These are phyloP conservation scores for Tricholoma sp. DNA, from an alignment of 768 basidiomycete species.

Conservation along the genomic window DNA sequence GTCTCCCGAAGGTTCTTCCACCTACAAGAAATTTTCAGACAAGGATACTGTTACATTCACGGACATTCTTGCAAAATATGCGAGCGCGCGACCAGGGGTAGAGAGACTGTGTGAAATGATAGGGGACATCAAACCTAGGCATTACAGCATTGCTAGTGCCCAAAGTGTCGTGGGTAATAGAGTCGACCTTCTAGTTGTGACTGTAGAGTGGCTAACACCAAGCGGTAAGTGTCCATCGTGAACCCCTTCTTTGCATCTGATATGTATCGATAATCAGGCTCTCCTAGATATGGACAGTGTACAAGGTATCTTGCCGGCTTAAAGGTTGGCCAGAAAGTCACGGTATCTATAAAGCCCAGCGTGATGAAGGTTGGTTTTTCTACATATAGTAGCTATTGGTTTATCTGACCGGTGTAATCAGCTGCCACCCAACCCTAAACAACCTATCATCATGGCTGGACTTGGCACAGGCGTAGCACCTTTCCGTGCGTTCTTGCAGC, in stretches of 20 bases:
- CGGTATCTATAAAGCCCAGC: constrained; percentile 96
- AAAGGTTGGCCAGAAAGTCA: constrained; percentile 85
- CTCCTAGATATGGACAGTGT: constrained; percentile 85
- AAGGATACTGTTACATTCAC: constrained; percentile 94
- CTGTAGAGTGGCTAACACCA: constrained; percentile 90
- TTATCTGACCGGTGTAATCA: constrained; percentile 20
- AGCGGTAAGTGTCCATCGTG: constrained; percentile 47
- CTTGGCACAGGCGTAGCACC: constrained; percentile 98
- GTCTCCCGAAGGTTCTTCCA: constrained; percentile 82
- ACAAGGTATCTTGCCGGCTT: constrained; percentile 90
- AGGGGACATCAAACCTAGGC: constrained; percentile 94
- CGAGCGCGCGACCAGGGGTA: constrained; percentile 75
- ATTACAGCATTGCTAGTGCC: constrained; percentile 96
- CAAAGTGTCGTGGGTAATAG: constrained; percentile 94
- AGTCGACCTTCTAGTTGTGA: constrained; percentile 93
- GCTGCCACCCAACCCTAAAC: constrained; percentile 78
- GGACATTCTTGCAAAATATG: constrained; percentile 74
- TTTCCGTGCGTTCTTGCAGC: constrained; percentile 98
- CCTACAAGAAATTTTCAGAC: constrained; percentile 94
- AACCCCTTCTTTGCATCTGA: constrained; percentile 3
- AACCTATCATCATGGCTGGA: constrained; percentile 98
- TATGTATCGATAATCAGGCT: constrained; percentile 39
- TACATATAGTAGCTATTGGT: not conserved
- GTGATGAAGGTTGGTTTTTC: constrained; percentile 84
- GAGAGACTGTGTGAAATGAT: constrained; percentile 84